Evolutionary conservation across 208 protist genomes (phyloP).

Genomic region (Leptomonas seymouri): DNA sequence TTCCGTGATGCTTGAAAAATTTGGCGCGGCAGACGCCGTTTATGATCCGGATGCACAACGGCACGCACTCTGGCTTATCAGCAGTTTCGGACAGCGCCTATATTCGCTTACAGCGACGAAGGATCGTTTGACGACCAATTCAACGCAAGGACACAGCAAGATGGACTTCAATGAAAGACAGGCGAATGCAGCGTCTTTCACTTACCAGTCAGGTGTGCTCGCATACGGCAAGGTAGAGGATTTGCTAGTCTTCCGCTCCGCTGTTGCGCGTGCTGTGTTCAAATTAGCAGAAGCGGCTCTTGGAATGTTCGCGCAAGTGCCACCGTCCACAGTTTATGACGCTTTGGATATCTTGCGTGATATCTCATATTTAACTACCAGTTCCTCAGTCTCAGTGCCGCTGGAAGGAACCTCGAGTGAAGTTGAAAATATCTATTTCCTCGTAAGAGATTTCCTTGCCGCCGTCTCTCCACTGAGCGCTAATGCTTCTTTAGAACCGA

Average conservation of each 20-base stretch:
- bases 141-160: neutral
- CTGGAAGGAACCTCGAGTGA: neutral
- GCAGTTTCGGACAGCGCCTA: neutral
- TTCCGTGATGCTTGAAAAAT: constrained; percentile 6
- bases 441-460: constrained; percentile 3
- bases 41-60: constrained; percentile 14
- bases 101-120: neutral
- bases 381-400: neutral
- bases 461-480: neutral
- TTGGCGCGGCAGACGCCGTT: neutral
- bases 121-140: neutral
- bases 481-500: constrained; percentile 14
- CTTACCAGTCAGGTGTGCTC: neutral
- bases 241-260: neutral
- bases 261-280: neutral
- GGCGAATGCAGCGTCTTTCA: neutral
- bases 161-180: no score
- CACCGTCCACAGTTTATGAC: neutral
- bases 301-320: neutral
- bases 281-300: neutral
- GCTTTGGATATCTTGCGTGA: neutral
- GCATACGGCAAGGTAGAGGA: neutral
- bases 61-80: constrained; percentile 20
- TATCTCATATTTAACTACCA: neutral
- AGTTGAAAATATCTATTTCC: constrained; percentile 6